phyloP scores from a whole-genome alignment of 768 basidiomycete genomes.

The Xanthoconium stramineum region DNA sequence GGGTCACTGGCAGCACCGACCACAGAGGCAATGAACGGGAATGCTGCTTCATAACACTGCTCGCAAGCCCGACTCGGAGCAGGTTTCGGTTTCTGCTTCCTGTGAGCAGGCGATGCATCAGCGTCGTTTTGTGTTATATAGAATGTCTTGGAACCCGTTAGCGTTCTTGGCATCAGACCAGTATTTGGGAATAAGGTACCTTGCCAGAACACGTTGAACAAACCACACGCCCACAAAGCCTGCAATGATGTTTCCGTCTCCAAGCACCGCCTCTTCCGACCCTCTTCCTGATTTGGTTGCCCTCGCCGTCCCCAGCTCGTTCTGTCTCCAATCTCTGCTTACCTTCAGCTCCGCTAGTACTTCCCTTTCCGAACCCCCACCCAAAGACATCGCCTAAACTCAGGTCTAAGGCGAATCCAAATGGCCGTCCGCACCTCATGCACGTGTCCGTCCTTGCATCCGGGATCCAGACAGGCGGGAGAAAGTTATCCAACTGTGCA shows the following conservation, averaged over 20 bases:
- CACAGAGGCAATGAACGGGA: conserved; percentile 45
- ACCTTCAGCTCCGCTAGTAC: conserved; percentile 4
- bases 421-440: conserved; percentile 77
- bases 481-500: conserved; percentile 50
- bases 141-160: conserved; percentile 60
- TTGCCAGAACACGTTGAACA: conserved; percentile 80
- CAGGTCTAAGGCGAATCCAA: conserved; percentile 48
- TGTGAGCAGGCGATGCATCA: conserved; percentile 40
- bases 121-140: conserved; percentile 49
- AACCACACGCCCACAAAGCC: conserved; percentile 82
- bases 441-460: conserved; percentile 80
- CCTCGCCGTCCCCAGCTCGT: conserved; percentile 6
- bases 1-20: not conserved
- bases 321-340: conserved; percentile 12
- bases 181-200: conserved; percentile 36
- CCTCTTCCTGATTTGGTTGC: conserved; percentile 6
- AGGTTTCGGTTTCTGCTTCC: conserved; percentile 50
- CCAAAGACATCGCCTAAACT: conserved; percentile 26
- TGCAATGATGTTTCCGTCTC: conserved; percentile 80
- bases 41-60: conserved; percentile 82
- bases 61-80: conserved; percentile 86
- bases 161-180: not conserved
- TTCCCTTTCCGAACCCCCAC: conserved; percentile 41
- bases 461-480: conserved; percentile 91
- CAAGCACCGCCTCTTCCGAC: conserved; percentile 24